Base-by-base conservation (phyloP, 2,329 filamentous ascomycete species). In the Aspergillus neotritici region DNA sequence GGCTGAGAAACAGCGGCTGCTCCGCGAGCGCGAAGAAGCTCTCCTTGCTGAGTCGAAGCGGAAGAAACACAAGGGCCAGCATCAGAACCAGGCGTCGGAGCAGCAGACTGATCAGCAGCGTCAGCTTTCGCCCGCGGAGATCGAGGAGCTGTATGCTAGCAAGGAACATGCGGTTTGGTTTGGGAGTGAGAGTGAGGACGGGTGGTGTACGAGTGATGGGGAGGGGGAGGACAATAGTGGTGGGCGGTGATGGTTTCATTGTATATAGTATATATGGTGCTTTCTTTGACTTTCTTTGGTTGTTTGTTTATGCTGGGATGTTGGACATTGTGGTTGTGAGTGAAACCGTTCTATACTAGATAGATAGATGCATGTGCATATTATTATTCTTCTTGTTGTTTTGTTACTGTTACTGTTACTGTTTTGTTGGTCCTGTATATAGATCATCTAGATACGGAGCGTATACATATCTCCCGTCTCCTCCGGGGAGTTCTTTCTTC, bases 101-200 rank as follows among this genome's bases (percentile, higher is more conserved):
- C 44, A 47, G 14, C 48, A 54, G 47, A 16, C 44, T 13, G 37
- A 30, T 29, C 15, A 34, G n/a, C 29, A 11, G n/a, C 31, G 10
- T 11, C 40, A 11, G 9, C 34, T 31, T 38, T 15, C 38, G 5
- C n/a, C 43, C 4, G 39, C 34, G 11, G 6, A 31, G n/a, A 12
- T 31, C n/a, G 46, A 38, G 11, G 42, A 36, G 13, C 36, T 43
- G 37, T 41, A 44, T 6, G 8, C 31, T 2, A 33, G 40, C 13
- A 34, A 43, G 34, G 37, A 30, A 14, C 32, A 43, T n/a, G 62
- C 61, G 16, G 51, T 53, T 34, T 67, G 60, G 57, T 61, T 57
- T 54, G 63, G 60, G 1, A 63, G 62, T 44, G 64, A 67, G 44
- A 66, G 62, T 42, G 64, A 67, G 40, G 56, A 50, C 25, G 64